Base-by-base conservation (phyloP, 441 rosid species). In the Arabidopsis hybrid region DNA sequence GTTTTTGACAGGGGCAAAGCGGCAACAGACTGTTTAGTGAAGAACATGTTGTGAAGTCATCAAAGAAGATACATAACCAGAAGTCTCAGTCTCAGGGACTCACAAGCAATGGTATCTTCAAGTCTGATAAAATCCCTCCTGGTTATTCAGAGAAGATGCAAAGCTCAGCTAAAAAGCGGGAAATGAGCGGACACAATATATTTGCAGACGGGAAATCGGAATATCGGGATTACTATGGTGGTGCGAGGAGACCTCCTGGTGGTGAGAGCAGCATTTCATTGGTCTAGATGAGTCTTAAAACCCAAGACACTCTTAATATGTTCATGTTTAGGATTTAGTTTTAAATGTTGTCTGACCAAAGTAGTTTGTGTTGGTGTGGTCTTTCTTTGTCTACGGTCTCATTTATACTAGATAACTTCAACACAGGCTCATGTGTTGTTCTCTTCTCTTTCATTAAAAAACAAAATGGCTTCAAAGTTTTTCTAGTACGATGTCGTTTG, bases 201-300 rank as follows among this genome's bases (percentile, higher is more conserved):
- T 89, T 89, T 57, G 82, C 86, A 1, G 91, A 89, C 8, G 94
- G 86, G 58, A 86, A 87, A 67, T 84, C 71, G 4, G 90, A 86
- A 49, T 80, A 89, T 35, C 57, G 89, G 2, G 90, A 83, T 73
- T 86, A 82, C 69, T 79, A 83, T 13, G 87, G 91, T 14, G 91
- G 94, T 0, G 79, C 81, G 3, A 90, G 89, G 75, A 85, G 87
- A 79, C 94, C 94, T 67, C 91, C 94, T 0, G 91, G 94, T 59
- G 94, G 94, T 7, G 89, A 86, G 73, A 89, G 94, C 82, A 89
- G 89, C 85, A 86, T 89, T 73, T 74, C 93, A 1, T 79, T 89
- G 86, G 79, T 83, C 53, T 89, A 79, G 62, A 26, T 8, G 7
- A 43, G 38, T 34, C 32, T 60, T 21, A 34, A 55, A 29, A 38